Evolutionary conservation across 768 basidiomycete species (phyloP).

Genomic region (Baorangia bicolor): DNA sequence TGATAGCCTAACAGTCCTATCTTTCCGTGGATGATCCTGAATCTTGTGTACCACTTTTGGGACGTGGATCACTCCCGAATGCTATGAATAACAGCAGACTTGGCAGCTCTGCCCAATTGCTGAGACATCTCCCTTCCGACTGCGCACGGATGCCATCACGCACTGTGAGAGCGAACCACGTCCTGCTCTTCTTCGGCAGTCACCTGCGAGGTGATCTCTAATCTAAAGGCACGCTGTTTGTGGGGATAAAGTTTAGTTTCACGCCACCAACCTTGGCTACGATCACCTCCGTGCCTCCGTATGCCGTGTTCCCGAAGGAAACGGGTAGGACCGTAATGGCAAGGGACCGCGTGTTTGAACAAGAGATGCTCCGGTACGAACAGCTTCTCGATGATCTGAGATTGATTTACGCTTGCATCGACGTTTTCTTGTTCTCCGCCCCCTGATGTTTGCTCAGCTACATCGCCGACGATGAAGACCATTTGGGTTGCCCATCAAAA

Average conservation of each 20-base stretch:
- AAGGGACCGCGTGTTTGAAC: not conserved
- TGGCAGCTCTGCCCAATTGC: not conserved
- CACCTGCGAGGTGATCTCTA: not conserved
- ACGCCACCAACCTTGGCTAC: not conserved
- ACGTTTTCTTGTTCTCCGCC: not conserved
- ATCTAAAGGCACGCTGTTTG: not conserved
- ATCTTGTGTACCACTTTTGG: not conserved
- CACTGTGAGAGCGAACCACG: not conserved
- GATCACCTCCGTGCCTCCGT: not conserved
- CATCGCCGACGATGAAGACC: not conserved
- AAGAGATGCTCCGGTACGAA: not conserved
- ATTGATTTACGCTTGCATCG: not conserved
- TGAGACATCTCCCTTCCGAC: not conserved
- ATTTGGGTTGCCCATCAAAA: not conserved
- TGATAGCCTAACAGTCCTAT: not conserved
- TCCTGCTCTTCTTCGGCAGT: not conserved
- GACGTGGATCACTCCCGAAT: not conserved
- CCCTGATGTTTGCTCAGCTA: not conserved
- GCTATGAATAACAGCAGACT: not conserved
- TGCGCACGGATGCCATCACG: not conserved
- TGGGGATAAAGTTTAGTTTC: slow-evolving; percentile 3
- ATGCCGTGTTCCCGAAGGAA: no score
- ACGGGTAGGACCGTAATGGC: not conserved
- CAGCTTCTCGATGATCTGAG: slow-evolving; percentile 12
- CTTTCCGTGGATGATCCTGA: not conserved